Base-by-base conservation (phyloP, 1,139 yeast genomes). In the Pichia sp. region DNA sequence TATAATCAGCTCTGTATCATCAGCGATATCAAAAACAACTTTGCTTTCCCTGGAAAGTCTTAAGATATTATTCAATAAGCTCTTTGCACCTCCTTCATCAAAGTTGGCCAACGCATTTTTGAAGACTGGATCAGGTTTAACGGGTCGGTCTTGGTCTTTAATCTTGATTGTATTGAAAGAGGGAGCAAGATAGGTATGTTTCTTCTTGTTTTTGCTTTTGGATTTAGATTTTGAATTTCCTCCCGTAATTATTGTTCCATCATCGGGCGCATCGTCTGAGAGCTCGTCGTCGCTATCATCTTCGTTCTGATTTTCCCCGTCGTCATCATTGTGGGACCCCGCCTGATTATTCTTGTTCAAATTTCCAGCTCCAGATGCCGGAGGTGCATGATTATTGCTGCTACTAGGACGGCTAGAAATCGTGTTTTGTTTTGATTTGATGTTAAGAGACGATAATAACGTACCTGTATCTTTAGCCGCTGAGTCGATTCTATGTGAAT, bases 401-500 rank as follows among this genome's bases (percentile, higher is more conserved):
- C 16, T 38, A 13, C 15, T 7, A 7, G 41, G 41, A 13, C 41
- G 41, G 15, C 41, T n/a, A 13, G 19, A 13, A 7, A 4, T 16
- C 16, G 6, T 16, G 16, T 38, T 38, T 13, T 38, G 41, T 80
- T 76, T 49, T 16, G 52, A 47, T 16, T 38, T 34, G 1, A 54
- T 46, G 49, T 55, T 55, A 54, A 84, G 72, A 3, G 97, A 97
- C 67, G 93, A 88, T 47, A 92, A 72, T 56, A 92, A 74, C 63
- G 85, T 84, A 4, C 96, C 96, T 0, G 97, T 90, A 64, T 92
- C 98, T 1, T 87, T 85, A 1, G 93, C 96, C 0, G 90, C 96
- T 0, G 96, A 87, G 63, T 92, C 98, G 16, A 93, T 92, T 64
- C 99, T 79, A 36, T 90, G 84, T 8, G 90, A 81, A 64, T 88